A percentile compares a stretch with the other conserved stretches of the same genome.
These are phyloP conservation scores for Periconia sp. DNA, from an alignment of 2,329 filamentous ascomycete species.

Conservation along the genomic window DNA sequence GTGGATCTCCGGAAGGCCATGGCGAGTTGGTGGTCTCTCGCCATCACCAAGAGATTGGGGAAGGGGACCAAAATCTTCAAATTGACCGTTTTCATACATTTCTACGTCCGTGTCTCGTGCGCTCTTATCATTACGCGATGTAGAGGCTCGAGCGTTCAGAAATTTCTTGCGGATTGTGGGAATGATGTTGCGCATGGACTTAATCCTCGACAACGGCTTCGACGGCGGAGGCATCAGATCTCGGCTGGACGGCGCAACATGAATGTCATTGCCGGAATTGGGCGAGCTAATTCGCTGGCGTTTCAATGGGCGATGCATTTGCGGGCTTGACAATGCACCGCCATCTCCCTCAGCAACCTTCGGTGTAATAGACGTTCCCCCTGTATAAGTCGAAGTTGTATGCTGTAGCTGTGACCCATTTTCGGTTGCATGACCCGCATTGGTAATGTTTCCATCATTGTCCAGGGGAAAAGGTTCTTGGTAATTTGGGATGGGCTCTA, in stretches of 20 bases:
- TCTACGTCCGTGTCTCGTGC: constrained; percentile 10
- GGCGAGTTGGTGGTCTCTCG: constrained; percentile 1
- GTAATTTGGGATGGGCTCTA: constrained; percentile 34
- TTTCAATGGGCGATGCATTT: constrained; percentile 31
- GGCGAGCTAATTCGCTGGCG: constrained; percentile 41
- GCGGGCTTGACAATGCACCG: constrained; percentile 13
- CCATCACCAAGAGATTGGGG: background rate
- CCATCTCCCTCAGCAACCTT: constrained; percentile 12
- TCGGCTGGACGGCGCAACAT: constrained; percentile 26
- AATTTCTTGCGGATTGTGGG: constrained; percentile 31
- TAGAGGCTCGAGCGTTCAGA: constrained; percentile 12
- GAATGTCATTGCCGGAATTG: constrained; percentile 22
- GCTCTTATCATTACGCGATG: constrained; percentile 1
- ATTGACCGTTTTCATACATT: constrained; percentile 20
- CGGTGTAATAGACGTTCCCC: constrained; percentile 25
- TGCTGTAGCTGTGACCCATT: constrained; percentile 19
- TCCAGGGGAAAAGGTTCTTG: constrained; percentile 15
- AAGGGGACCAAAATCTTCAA: constrained; percentile 6
- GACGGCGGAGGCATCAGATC: constrained; percentile 49
- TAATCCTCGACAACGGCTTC: constrained; percentile 32
- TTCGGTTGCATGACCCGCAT: constrained; percentile 2
- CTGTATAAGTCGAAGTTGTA: constrained; percentile 31
- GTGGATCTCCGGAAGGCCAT: constrained; percentile 11
- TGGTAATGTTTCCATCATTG: constrained; percentile 13
- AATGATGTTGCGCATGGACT: constrained; percentile 32